Conservation (phyloP, 257 asterid species). For the Nicotiana attenuata region DNA sequence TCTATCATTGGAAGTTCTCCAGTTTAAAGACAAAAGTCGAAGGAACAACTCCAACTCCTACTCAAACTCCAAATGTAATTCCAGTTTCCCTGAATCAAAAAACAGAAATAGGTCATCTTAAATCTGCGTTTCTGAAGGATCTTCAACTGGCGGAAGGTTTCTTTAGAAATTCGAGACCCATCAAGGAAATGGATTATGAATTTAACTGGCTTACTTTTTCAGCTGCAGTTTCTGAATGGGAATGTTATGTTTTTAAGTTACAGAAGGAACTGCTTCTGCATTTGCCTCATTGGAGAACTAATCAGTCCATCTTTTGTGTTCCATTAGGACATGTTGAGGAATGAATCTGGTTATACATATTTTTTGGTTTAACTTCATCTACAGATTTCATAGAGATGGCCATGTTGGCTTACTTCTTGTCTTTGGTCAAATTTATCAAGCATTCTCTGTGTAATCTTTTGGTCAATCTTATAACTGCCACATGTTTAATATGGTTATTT, state of each 20-base stretch:
- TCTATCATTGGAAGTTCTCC: constrained; percentile 48
- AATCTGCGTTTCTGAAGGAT: constrained; percentile 41
- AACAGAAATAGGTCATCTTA: constrained; percentile 27
- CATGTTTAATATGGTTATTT: too few species aligned
- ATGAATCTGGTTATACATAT: background rate
- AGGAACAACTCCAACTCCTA: constrained; percentile 7
- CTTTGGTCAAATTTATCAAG: too few species aligned
- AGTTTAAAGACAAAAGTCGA: constrained; percentile 20
- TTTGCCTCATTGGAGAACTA: constrained; percentile 54
- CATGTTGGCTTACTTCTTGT: background rate
- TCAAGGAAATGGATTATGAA: constrained; percentile 13
- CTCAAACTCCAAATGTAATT: background rate
- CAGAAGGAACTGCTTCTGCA: constrained; percentile 35
- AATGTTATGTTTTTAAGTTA: constrained; percentile 44
- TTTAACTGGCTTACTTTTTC: constrained; percentile 41
- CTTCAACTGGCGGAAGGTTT: constrained; percentile 25
- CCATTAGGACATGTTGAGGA: constrained; percentile 18
- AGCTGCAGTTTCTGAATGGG: constrained; percentile 57
- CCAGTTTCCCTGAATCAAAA: constrained; percentile 30
- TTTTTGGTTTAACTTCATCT: background rate
- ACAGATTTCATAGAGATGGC: background rate
- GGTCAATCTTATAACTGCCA: too few species aligned
- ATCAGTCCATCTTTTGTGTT: constrained; percentile 42
- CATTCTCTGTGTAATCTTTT: too few species aligned
- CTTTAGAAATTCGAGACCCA: constrained; percentile 14